A percentile compares a stretch with the other conserved stretches of the same genome.
phyloP scores from a whole-genome alignment of 768 basidiomycete genomes.

The Pleurotus salmoneostramineus region DNA sequence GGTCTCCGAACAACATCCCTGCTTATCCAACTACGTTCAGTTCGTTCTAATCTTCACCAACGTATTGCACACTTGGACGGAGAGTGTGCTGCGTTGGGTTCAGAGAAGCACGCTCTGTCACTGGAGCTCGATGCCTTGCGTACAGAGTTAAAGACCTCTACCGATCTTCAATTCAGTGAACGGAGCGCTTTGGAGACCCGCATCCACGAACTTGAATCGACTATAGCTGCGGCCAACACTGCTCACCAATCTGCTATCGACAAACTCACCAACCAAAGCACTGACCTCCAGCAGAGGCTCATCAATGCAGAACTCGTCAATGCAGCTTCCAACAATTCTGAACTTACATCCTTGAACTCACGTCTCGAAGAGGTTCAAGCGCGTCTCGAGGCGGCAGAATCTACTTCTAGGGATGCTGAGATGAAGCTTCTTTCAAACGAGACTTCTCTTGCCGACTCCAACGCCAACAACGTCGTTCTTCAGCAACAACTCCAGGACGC shows the following conservation, averaged over 20 bases:
- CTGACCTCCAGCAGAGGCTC: conserved; percentile 22
- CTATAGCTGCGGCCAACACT: conserved; percentile 13
- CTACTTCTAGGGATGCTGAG: background rate
- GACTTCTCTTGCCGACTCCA: background rate
- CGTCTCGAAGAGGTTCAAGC: conserved; percentile 19
- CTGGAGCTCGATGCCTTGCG: conserved; percentile 1
- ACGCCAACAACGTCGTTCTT: background rate
- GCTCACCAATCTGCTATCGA: conserved; percentile 21
- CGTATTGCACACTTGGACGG: conserved; percentile 8
- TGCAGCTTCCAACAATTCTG: conserved; percentile 18
- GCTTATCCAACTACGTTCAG: background rate
- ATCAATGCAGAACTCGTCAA: conserved; percentile 20
- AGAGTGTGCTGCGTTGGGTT: conserved; percentile 2
- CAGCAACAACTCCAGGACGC: background rate
- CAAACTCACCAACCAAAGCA: conserved; percentile 22
- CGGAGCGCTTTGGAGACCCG: conserved; percentile 13
- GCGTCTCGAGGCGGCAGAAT: background rate
- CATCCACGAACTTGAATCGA: conserved; percentile 16
- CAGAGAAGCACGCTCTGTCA: conserved; percentile 8
- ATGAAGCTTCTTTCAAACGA: background rate
- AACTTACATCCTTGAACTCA: conserved; percentile 26
- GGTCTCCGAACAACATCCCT: conserved; percentile 1
- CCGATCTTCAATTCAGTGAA: background rate
- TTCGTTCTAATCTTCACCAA: background rate
- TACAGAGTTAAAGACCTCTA: background rate